These are phyloP conservation scores for Eimeria acervulina DNA, from an alignment of 169 alveolate species.

Conservation along the genomic window DNA sequence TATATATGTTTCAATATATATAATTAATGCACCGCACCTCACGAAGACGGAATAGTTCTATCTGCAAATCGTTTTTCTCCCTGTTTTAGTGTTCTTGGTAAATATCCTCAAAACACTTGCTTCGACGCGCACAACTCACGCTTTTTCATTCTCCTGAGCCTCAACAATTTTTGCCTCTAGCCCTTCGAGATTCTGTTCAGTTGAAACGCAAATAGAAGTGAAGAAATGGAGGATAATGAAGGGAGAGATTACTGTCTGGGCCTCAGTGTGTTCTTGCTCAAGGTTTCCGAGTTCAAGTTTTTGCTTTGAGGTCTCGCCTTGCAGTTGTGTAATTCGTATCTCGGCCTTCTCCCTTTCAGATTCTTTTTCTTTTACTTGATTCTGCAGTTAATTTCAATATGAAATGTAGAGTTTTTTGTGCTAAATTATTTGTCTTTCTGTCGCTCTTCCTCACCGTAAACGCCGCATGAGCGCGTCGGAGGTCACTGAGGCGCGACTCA, in stretches of 20 bases:
- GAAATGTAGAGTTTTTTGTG: not conserved
- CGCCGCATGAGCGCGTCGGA: not conserved
- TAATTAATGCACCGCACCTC: not conserved
- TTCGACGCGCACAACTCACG: not conserved
- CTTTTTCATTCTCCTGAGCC: not conserved
- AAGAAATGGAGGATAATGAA: not conserved
- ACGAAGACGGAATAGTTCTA: not conserved
- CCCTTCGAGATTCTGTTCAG: not conserved
- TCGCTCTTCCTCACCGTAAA: not conserved
- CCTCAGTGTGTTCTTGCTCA: not conserved
- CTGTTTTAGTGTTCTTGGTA: not conserved
- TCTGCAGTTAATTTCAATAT: not conserved
- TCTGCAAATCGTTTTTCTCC: not conserved
- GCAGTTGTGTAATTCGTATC: not conserved
- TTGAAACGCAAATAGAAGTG: too few relatives aligned
- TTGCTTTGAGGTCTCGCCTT: not conserved
- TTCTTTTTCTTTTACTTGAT: not conserved
- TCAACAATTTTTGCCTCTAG: not conserved
- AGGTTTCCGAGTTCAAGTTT: not conserved
- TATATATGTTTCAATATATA: not conserved
- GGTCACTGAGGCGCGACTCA: not conserved
- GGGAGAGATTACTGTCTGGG: not conserved
- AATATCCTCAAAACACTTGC: too few relatives aligned
- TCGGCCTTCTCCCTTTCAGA: not conserved
- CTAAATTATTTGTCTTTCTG: not conserved